A percentile compares a stretch with the other conserved stretches of the same genome.
phyloP scores from a whole-genome alignment of 192 early-diverging fungal genomes.

The Coemansia aciculifera region DNA sequence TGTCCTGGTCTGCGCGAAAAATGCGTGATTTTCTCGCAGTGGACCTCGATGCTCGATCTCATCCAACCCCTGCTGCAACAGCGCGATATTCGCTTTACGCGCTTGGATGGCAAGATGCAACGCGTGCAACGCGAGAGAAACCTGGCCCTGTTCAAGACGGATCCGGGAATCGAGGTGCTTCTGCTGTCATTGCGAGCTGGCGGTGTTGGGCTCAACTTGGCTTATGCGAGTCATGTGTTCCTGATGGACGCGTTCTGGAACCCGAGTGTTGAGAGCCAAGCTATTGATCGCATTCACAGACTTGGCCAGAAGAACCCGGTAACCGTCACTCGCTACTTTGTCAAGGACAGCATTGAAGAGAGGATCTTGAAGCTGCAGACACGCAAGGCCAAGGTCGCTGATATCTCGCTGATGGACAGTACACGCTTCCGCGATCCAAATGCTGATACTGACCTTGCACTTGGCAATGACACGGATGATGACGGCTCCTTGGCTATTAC shows the following conservation, averaged over 20 bases:
- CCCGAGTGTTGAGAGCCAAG: conserved; percentile 74
- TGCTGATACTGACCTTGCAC: background rate
- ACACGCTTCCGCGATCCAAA: conserved; percentile 18
- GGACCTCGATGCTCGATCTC: conserved; percentile 80
- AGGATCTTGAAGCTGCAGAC: conserved; percentile 80
- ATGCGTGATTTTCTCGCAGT: conserved; percentile 94
- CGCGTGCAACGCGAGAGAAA: conserved; percentile 63
- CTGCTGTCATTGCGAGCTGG: conserved; percentile 71
- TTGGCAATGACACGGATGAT: conserved; percentile 18
- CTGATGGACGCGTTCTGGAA: conserved; percentile 83
- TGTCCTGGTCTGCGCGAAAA: conserved; percentile 58
- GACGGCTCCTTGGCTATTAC: conserved; percentile 29
- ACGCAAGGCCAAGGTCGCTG: conserved; percentile 65
- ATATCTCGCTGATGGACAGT: conserved; percentile 56
- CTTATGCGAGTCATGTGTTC: conserved; percentile 69
- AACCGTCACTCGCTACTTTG: conserved; percentile 66
- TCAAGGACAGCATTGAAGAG: conserved; percentile 79
- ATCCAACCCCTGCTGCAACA: conserved; percentile 59
- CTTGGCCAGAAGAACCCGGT: conserved; percentile 71
- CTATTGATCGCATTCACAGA: conserved; percentile 80
- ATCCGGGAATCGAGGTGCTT: conserved; percentile 61
- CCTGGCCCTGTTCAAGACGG: conserved; percentile 63
- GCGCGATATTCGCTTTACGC: conserved; percentile 61
- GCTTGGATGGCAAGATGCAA: conserved; percentile 80
- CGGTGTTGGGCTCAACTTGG: conserved; percentile 74